These are phyloP conservation scores for Apiospora aurea DNA, from an alignment of 2,329 filamentous ascomycete genomes.

Conservation along the genomic window DNA sequence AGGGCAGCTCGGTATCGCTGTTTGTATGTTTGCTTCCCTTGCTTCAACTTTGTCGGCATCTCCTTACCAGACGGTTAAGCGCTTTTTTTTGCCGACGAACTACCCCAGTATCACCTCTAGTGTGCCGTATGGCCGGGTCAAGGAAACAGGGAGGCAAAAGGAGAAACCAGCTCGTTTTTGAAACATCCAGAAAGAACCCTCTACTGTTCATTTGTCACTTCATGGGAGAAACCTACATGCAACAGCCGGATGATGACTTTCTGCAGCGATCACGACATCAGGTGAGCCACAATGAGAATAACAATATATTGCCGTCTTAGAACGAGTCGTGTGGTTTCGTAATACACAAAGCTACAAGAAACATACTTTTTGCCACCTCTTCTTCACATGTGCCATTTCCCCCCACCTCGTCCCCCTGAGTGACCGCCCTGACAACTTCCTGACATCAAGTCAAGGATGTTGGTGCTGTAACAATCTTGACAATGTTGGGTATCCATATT, in stretches of 20 bases:
- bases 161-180: neutral
- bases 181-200: neutral
- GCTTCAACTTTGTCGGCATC: neutral
- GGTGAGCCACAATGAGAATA: neutral
- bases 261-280: neutral
- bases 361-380: neutral
- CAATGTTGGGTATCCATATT: constrained; percentile 3
- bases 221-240: neutral
- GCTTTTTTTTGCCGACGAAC: neutral
- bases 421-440: neutral
- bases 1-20: neutral
- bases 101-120: neutral
- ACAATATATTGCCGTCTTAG: neutral
- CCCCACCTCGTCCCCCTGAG: neutral
- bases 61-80: neutral
- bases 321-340: neutral
- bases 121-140: neutral
- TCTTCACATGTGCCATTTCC: neutral
- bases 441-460: neutral
- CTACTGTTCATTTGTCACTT: neutral
- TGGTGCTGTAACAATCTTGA: constrained; percentile 1
- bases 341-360: neutral
- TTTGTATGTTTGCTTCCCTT: neutral
- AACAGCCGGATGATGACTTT: neutral
- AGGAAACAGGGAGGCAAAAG: neutral